Conservation (phyloP, 192 early-diverging fungal species). For the Backusella australiensis region DNA sequence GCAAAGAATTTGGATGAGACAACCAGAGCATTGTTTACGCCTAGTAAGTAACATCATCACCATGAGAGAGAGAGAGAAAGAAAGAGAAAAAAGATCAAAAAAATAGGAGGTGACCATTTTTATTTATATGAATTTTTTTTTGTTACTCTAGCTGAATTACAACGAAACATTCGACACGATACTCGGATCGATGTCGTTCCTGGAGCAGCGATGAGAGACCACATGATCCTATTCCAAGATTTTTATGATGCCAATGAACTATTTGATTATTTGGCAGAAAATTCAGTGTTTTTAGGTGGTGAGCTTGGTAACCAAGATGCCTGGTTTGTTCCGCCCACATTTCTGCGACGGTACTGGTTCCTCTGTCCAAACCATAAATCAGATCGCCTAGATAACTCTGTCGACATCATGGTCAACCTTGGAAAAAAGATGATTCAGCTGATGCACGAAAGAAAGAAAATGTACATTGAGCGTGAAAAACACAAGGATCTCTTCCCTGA, state of each 20-base stretch:
- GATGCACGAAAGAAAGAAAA: constrained; percentile 23
- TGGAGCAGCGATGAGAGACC: constrained; percentile 32
- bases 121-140: background rate
- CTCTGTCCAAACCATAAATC: constrained; percentile 27
- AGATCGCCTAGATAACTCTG: constrained; percentile 20
- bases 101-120: no score
- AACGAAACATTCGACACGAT: constrained; percentile 30
- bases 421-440: constrained; percentile 19
- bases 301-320: constrained; percentile 27
- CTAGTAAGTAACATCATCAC: constrained; percentile 16
- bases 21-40: constrained; percentile 16
- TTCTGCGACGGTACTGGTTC: constrained; percentile 31
- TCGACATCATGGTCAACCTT: constrained; percentile 16
- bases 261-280: constrained; percentile 17
- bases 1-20: constrained; percentile 5
- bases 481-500: constrained; percentile 24
- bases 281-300: constrained; percentile 25
- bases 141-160: constrained; percentile 29
- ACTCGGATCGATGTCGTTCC: constrained; percentile 30
- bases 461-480: constrained; percentile 26
- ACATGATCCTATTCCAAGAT: constrained; percentile 32
- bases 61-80: background rate
- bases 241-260: constrained; percentile 32
- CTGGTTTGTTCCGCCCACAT: constrained; percentile 30
- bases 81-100: no score